Conservation (phyloP, 257 asterid genomes). For the Solanum paucissectum region DNA sequence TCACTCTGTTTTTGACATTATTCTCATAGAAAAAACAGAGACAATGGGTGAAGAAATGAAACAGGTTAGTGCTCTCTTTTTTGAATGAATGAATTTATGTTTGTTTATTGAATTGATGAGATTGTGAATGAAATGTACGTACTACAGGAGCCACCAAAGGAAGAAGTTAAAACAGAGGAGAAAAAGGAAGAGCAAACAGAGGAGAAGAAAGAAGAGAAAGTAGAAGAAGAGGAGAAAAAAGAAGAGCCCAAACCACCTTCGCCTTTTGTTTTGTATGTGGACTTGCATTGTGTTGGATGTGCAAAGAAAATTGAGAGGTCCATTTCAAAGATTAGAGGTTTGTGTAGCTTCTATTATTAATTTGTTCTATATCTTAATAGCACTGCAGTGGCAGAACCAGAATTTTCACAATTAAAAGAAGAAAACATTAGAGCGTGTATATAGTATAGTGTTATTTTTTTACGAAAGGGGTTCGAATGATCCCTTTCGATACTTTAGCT, state of each 20-base stretch:
- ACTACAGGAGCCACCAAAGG: constrained; percentile 16
- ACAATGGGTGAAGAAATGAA: constrained; percentile 65
- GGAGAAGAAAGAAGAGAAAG: constrained; percentile 22
- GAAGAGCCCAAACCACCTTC: constrained; percentile 50
- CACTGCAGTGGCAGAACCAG: neutral
- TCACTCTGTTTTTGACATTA: neutral
- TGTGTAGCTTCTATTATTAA: neutral
- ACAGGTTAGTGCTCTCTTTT: constrained; percentile 22
- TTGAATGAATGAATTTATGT: neutral
- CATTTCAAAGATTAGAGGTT: constrained; percentile 66
- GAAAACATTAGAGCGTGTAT: neutral
- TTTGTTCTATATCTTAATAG: neutral
- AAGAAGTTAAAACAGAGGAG: constrained; percentile 40
- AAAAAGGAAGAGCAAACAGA: constrained; percentile 17
- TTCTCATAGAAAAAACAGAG: neutral
- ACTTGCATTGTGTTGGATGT: constrained; percentile 84
- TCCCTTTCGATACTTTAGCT: neutral
- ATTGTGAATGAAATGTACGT: neutral
- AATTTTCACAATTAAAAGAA: neutral
- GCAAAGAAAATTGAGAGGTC: constrained; percentile 75
- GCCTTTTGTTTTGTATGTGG: constrained; percentile 60
- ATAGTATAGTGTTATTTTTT: neutral
- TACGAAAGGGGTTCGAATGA: rapidly evolving
- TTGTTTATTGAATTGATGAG: neutral
- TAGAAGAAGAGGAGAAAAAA: constrained; percentile 21